These are phyloP conservation scores for Schizophyllum amplum DNA, from an alignment of 1,284 basidiomycete species.

Conservation along the genomic window DNA sequence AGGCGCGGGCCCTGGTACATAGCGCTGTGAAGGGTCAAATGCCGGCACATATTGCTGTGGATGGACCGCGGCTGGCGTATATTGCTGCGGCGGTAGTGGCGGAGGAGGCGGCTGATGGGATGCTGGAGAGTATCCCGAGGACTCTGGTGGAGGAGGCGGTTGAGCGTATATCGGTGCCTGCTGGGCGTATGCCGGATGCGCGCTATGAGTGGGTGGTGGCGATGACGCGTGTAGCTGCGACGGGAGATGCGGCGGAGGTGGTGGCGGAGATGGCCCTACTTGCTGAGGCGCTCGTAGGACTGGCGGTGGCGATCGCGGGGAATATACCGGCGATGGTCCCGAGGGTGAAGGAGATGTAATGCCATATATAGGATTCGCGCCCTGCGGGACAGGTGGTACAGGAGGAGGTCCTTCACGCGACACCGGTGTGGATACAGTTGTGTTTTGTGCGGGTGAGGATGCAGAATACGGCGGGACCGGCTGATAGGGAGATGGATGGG, in stretches of 20 bases:
- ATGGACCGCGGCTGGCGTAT: not conserved
- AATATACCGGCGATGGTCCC: slow-evolving; percentile 5
- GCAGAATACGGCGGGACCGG: not conserved
- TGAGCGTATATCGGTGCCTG: slow-evolving; percentile 13
- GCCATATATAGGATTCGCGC: slow-evolving; percentile 5
- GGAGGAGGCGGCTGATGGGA: not conserved
- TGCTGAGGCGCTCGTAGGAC: too few relatives aligned
- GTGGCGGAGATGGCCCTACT: not conserved
- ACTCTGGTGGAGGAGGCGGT: slow-evolving; percentile 10
- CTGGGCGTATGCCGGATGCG: slow-evolving; percentile 10
- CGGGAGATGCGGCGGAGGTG: not conserved
- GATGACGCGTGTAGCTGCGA: slow-evolving; percentile 11
- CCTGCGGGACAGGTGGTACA: slow-evolving; percentile 9
- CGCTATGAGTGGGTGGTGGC: slow-evolving; percentile 12
- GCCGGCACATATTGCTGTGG: not conserved
- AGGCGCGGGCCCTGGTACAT: slow-evolving; percentile 1
- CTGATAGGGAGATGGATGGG: not conserved
- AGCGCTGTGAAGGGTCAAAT: slow-evolving; percentile 1
- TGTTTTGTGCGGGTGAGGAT: not conserved
- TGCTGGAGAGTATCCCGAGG: not conserved
- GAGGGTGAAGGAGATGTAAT: too few relatives aligned
- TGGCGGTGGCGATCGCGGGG: not conserved
- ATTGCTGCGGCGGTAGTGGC: slow-evolving; percentile 1
- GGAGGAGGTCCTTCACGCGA: slow-evolving; percentile 3
- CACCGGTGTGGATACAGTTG: too few relatives aligned